phyloP scores from a whole-genome alignment of 129 eudicot species.

The Ambrosia artemisiifolia region DNA sequence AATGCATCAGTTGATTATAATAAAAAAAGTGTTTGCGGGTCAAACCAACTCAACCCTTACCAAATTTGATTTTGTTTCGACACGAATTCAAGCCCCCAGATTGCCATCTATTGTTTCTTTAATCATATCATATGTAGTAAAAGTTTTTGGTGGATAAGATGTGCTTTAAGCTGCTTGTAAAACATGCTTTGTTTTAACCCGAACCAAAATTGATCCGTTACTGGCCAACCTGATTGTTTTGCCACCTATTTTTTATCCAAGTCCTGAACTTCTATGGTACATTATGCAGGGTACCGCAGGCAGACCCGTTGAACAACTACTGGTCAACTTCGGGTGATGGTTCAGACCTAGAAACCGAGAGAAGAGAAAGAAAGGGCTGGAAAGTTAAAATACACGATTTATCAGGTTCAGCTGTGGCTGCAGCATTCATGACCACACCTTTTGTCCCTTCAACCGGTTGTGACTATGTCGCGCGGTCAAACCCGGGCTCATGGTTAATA shows the following conservation, averaged over 20 bases:
- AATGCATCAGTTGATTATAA: not conserved
- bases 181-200: not conserved
- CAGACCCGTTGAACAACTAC: conserved; percentile 60
- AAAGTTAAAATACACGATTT: conserved; percentile 82
- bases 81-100: no score
- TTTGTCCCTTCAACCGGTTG: conserved; percentile 89
- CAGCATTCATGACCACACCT: conserved; percentile 93
- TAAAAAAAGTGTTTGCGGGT: not conserved
- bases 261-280: not conserved
- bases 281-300: conserved; percentile 58
- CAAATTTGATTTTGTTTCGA: not conserved
- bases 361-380: conserved; percentile 92
- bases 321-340: conserved; percentile 59
- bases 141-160: not conserved
- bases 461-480: conserved; percentile 88
- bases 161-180: no score
- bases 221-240: not conserved
- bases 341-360: conserved; percentile 55
- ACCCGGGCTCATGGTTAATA: conserved; percentile 89
- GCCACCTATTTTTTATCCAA: not conserved
- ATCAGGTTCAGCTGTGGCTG: conserved; percentile 92
- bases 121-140: not conserved
- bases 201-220: not conserved
- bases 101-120: no score
- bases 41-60: not conserved